Evolutionary conservation across 371 early-diverging fungal genomes (phyloP), one percentile per base, ranked within the genome.

Genomic region (Mortierella sp.): DNA sequence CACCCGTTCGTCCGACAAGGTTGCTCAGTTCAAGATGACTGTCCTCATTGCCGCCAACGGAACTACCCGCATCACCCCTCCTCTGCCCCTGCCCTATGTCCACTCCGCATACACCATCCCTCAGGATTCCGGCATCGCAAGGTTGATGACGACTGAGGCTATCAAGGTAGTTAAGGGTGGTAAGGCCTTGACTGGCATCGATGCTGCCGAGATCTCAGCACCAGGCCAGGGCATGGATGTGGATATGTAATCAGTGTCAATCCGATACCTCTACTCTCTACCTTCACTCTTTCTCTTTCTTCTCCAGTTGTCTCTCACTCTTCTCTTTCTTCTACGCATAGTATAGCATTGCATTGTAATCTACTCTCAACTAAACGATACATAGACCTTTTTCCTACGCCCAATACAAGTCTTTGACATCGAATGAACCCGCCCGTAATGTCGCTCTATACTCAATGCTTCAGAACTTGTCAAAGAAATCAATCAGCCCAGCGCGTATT

Each of bases 11-110:
- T 72, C 82, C 26, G 94, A 88, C 64, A 61, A 84, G 30, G 90
- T 94, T 31, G 95, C 95, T 28, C 96, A 96, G 79, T 90, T 93
- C 80, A 91, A 93, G 83, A 86, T 93, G 66, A 96, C 98, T 2
- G 93, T 91, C 30, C 81, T 97, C 57, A 81, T 96, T 34, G 83
- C 90, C 51, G 84, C 93, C 32, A 87, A 82, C 51, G 97, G 94
- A 31, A 83, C 90, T 39, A 78, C 90, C 51, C 88, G 92, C 64
- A 86, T 92, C 56, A 95, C 94, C 7, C 78, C 80, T 27, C 49
- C 84, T 12, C 80, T 82, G 31, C 62, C 79, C 17, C 64, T 90
- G 46, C 93, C 94, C 42, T 94, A 85, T 78, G 89, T 93, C 27
- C 92, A 90, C 70, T 90, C 91, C 47, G 88, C 86, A 60, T 87